Percentiles rank a stretch among this genome's conserved stretches.
These are phyloP conservation scores for Aureobasidium namibiae DNA, from an alignment of 2,329 filamentous ascomycete genomes.

Conservation along the genomic window DNA sequence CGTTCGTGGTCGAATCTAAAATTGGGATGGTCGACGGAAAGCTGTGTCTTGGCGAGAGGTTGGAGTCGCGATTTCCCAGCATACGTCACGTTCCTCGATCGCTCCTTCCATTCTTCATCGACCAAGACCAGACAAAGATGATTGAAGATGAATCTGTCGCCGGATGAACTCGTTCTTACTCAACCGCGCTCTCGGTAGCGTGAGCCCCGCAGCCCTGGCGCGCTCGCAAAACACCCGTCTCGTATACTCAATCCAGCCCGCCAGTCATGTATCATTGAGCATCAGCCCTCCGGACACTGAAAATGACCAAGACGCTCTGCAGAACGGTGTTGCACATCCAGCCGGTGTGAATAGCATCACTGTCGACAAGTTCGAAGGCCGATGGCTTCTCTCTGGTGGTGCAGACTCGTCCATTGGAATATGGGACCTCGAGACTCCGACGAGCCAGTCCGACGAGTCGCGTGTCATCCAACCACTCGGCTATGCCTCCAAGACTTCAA, in stretches of 20 bases:
- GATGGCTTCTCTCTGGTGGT: slow-evolving; percentile 76
- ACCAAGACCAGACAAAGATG: neutral
- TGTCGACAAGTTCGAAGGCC: slow-evolving; percentile 73
- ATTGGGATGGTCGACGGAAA: neutral
- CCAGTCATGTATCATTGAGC: slow-evolving; percentile 61
- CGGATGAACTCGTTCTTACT: slow-evolving; percentile 67
- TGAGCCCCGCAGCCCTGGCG: slow-evolving; percentile 56
- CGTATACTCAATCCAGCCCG: slow-evolving; percentile 60
- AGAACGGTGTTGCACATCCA: slow-evolving; percentile 54
- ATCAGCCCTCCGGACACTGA: slow-evolving; percentile 42
- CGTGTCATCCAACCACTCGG: slow-evolving; percentile 38
- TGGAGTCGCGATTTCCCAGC: neutral
- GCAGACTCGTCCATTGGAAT: slow-evolving; percentile 76
- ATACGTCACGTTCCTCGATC: neutral
- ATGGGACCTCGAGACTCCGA: slow-evolving; percentile 70
- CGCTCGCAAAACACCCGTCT: slow-evolving; percentile 57
- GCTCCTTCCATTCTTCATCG: neutral
- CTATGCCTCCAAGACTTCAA: slow-evolving; percentile 28
- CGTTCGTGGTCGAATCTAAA: neutral
- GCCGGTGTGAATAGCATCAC: slow-evolving; percentile 72
- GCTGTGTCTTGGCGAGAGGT: neutral
- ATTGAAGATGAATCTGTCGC: neutral
- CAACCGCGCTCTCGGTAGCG: slow-evolving; percentile 63
- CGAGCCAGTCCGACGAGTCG: slow-evolving; percentile 19
- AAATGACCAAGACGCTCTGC: slow-evolving; percentile 14